Conservation (phyloP, 139 green algal species). For the Astrephomene gubernaculifera region DNA sequence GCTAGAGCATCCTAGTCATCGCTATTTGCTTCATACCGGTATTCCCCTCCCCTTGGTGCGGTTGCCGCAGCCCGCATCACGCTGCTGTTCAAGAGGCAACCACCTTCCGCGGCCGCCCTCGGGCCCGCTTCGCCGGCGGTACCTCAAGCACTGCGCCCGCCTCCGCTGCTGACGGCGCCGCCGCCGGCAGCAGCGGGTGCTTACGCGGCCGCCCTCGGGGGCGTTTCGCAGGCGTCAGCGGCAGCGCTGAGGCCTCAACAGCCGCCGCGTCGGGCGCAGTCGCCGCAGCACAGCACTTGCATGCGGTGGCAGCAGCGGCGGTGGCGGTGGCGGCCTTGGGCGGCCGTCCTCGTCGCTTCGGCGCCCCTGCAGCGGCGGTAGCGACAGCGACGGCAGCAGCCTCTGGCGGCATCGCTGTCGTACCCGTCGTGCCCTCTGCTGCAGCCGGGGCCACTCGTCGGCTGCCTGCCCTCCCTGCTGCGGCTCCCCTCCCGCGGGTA, state of each 20-base stretch:
- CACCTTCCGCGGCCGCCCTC: constrained; percentile 6
- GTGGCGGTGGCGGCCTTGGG: constrained; percentile 3
- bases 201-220: constrained; percentile 15
- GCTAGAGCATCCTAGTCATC: background rate
- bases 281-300: background rate
- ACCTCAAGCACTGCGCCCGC: background rate
- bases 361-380: background rate
- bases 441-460: background rate
- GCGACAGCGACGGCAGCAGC: no score
- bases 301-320: background rate
- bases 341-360: background rate
- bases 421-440: background rate
- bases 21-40: background rate
- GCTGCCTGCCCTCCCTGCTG: no score
- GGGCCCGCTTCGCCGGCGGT: background rate
- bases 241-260: background rate
- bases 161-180: background rate
- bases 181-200: background rate
- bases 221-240: background rate
- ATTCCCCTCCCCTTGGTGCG: no score
- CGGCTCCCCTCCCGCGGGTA: background rate
- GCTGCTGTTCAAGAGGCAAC: no score
- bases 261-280: background rate
- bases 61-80: no score
- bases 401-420: background rate